Evolutionary conservation across 2,329 filamentous ascomycete genomes (phyloP).

Genomic region (Leptographium procerum): DNA sequence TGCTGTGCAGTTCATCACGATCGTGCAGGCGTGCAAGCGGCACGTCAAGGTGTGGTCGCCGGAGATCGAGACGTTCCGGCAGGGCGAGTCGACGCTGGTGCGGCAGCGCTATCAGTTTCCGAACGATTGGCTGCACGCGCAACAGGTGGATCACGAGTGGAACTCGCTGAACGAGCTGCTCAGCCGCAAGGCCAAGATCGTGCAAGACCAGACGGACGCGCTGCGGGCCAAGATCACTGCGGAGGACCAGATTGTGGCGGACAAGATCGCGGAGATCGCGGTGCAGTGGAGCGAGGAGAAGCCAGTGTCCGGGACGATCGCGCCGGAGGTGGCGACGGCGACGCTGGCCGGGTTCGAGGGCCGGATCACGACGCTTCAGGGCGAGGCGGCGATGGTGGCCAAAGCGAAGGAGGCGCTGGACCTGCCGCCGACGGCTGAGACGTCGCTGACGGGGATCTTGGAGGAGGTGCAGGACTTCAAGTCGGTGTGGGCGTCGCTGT

Average conservation of each 20-base stretch:
- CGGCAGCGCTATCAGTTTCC: slow-evolving; percentile 92
- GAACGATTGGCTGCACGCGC: slow-evolving; percentile 86
- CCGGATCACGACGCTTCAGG: slow-evolving; percentile 73
- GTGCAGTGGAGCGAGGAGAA: slow-evolving; percentile 92
- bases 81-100: slow-evolving; percentile 84
- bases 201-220: slow-evolving; percentile 91
- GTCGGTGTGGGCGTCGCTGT: slow-evolving; percentile 92
- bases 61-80: slow-evolving; percentile 89
- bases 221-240: slow-evolving; percentile 88
- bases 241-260: slow-evolving; percentile 81
- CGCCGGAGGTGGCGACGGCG: slow-evolving; percentile 75
- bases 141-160: slow-evolving; percentile 96
- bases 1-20: slow-evolving; percentile 96
- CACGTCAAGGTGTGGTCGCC: slow-evolving; percentile 91
- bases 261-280: slow-evolving; percentile 78
- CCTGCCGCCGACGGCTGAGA: slow-evolving; percentile 68
- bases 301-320: slow-evolving; percentile 87
- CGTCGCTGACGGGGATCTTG: slow-evolving; percentile 70
- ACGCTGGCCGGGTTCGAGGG: slow-evolving; percentile 74
- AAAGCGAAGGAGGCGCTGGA: slow-evolving; percentile 96
- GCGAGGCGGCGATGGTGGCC: slow-evolving; percentile 84
- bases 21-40: slow-evolving; percentile 89
- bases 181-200: slow-evolving; percentile 83
- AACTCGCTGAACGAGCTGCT: slow-evolving; percentile 85
- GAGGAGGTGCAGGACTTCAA: slow-evolving; percentile 99